Evolutionary conservation across 2,329 filamentous ascomycete species (phyloP).

Genomic region (Aspergillus piperis): DNA sequence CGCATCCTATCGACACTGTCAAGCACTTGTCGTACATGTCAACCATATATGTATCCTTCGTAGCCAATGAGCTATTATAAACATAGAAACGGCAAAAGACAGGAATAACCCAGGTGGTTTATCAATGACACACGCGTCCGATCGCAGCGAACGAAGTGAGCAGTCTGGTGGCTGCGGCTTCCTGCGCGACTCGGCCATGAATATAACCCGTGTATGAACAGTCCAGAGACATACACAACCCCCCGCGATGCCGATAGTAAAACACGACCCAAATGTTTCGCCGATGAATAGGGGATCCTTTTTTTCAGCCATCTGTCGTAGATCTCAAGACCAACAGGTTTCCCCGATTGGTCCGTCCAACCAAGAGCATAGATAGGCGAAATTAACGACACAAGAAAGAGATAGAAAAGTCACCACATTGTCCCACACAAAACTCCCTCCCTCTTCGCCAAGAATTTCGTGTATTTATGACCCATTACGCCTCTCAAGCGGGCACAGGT

Average conservation of each 20-base stretch:
- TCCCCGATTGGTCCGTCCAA: constrained; percentile 14
- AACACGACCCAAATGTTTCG: constrained; percentile 16
- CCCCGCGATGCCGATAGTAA: constrained; percentile 11
- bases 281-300: constrained; percentile 11
- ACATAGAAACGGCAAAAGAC: constrained; percentile 1
- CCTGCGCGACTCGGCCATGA: neutral
- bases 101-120: neutral
- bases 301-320: constrained; percentile 15
- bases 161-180: neutral
- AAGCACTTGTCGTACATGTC: neutral
- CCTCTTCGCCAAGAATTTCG: constrained; percentile 5
- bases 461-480: constrained; percentile 14
- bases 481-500: constrained; percentile 28
- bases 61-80: constrained; percentile 8
- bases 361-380: constrained; percentile 6
- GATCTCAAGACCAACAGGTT: constrained; percentile 12
- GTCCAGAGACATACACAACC: neutral
- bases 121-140: neutral
- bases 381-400: constrained; percentile 13
- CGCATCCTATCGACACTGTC: neutral
- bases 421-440: constrained; percentile 9
- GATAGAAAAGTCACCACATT: constrained; percentile 11
- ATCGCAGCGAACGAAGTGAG: neutral
- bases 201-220: constrained; percentile 13
- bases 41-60: constrained; percentile 4